Conservation (phyloP, 2,329 filamentous ascomycete genomes). For the Fusarium proliferatum region DNA sequence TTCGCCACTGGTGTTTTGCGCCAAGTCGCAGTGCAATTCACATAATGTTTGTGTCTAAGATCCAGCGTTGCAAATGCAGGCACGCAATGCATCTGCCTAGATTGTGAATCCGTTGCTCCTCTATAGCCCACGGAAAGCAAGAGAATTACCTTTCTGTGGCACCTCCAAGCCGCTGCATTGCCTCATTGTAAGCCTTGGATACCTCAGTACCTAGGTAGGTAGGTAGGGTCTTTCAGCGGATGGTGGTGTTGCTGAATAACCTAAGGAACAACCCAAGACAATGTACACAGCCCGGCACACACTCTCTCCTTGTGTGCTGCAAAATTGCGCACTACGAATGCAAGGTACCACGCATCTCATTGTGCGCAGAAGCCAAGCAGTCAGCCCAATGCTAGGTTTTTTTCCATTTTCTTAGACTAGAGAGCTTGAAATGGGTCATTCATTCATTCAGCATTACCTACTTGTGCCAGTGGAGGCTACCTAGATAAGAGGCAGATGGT, state of each 20-base stretch:
- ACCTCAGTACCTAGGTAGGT: not conserved
- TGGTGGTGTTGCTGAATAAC: not conserved
- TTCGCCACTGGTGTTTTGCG: not conserved
- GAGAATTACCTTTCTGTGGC: not conserved
- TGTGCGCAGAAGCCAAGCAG: not conserved
- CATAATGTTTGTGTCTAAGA: not conserved
- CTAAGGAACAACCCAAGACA: not conserved
- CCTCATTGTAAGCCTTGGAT: constrained; percentile 6
- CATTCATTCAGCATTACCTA: not conserved
- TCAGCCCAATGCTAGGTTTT: not conserved
- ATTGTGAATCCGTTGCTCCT: not conserved
- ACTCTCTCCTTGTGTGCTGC: not conserved
- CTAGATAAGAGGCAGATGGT: not conserved
- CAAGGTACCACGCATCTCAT: not conserved
- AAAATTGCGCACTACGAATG: not conserved
- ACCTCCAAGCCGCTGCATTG: not conserved
- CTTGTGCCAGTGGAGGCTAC: not conserved
- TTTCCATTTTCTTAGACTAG: constrained; percentile 5
- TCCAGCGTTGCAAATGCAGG: not conserved
- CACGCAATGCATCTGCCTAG: not conserved
- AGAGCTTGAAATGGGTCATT: constrained; percentile 6
- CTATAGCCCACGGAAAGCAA: not conserved
- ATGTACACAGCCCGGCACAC: not conserved
- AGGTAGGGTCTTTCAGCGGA: not conserved
- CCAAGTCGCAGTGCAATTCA: not conserved